phyloP scores from a whole-genome alignment of 169 alveolate genomes.

The Ophryocystis elektroscirrha region DNA sequence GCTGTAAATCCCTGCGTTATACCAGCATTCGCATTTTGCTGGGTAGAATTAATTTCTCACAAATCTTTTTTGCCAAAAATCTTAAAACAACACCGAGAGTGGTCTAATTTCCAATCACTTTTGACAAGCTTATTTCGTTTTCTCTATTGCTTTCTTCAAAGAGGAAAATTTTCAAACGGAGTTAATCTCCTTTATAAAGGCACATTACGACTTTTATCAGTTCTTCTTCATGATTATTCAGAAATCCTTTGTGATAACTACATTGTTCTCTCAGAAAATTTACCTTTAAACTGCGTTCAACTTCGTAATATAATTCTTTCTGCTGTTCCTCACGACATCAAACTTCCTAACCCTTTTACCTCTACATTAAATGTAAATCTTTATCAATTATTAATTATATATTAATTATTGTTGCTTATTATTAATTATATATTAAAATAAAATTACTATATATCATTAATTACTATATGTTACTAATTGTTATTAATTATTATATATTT shows the following conservation, averaged over 20 bases:
- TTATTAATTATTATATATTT: too few species aligned
- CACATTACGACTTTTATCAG: constrained; percentile 50
- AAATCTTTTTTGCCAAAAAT: constrained; percentile 55
- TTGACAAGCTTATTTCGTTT: too few species aligned
- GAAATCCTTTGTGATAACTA: constrained; percentile 68
- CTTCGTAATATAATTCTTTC: constrained; percentile 69
- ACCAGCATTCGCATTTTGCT: constrained; percentile 83
- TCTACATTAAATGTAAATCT: constrained; percentile 48
- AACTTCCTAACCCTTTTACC: constrained; percentile 62
- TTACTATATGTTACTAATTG: too few species aligned
- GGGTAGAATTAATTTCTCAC: constrained; percentile 77
- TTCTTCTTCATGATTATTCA: constrained; percentile 61
- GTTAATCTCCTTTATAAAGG: too few species aligned
- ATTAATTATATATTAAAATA: too few species aligned
- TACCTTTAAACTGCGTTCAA: constrained; percentile 62
- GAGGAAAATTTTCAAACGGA: too few species aligned
- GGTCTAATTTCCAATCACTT: too few species aligned
- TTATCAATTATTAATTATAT: too few species aligned
- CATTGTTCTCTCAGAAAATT: constrained; percentile 49
- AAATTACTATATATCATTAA: too few species aligned
- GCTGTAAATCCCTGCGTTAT: too few species aligned
- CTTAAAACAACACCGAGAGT: constrained; percentile 10
- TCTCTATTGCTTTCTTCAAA: too few species aligned
- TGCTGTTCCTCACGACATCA: constrained; percentile 63
- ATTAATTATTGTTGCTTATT: too few species aligned